Base-by-base conservation (phyloP, 164 flowering plant genomes). In the Cinnamomum chago region DNA sequence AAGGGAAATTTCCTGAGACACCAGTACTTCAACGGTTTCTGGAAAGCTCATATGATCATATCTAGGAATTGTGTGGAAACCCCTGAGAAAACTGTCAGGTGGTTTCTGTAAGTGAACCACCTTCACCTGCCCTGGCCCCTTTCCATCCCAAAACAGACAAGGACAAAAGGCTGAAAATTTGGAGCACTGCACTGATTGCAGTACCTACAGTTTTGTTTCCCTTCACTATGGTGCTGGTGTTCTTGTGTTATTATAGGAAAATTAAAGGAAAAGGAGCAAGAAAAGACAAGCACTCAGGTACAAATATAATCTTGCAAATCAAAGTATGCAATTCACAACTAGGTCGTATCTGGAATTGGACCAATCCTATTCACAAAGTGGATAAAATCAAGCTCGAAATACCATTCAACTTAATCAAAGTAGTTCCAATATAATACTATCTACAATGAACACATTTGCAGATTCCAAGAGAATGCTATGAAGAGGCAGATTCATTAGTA, bases 11-110 rank as follows among this genome's bases (percentile, higher is more conserved):
- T 70, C 78, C 78, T 1, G 65, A 51, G 5, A 71, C 75, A 40
- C 65, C 75, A 5, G 80, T 80, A 14, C 87, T 91, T 23, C 80
- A 74, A 20, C 65, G 80, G 50, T 88, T 89, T 33, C 64, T 84
- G 0, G 55, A 67, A 28, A 83, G 83, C 64, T 86, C 87, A 1
- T 89, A 58, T 71, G 82, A 73, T n/a, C 68, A 81, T 35, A 90
- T 88, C 58, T 47, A 80, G 0, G 77, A 68, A 67, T 81, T 89
- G 52, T 89, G 93, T 73, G 93, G 95, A 78, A 23, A 1, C 88
- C 84, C 4, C 52, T 85, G 74, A 73, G 67, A 1, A 65, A 58
- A 25, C 64, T 75, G 7, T 89, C 86, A 2, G 24, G 27, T 64
- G 50, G 35, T 68, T 25, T 60, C 80, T 23, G 3, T 18, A 30